Base-by-base conservation (phyloP, 2,329 filamentous ascomycete species). In the Pseudogymnoascus sp. region DNA sequence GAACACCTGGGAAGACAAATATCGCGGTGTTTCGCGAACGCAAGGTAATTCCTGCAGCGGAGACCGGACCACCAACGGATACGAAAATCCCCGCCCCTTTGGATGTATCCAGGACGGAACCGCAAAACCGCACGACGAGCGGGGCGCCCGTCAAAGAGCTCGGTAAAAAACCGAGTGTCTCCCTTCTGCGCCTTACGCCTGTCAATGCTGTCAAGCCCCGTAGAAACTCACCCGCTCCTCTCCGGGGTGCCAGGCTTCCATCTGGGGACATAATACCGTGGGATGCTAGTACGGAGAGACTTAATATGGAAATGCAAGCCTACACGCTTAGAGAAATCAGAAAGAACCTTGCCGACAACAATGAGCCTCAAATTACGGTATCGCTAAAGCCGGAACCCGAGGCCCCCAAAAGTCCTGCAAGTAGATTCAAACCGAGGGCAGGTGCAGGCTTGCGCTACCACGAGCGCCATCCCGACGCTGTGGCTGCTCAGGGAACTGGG, bases 291-390 rank as follows among this genome's bases (percentile, higher is more conserved):
- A 68, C 67, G 1, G 78, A 80, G 41, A 76, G 78, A 65, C 76
- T 85, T 37, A 75, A 81, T 1, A 78, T 78, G 5, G 81, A 82
- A 35, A 85, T 85, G 82, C 79, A 85, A 68, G 75, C 77, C 33
- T 88, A 83, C 75, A 82, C 84, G 0, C 74, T 88, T 65, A 76
- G 80, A 67, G 80, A 87, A 65, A 85, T 88, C 35, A 80, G 79
- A 1, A 77, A 79, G 18, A 83, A 81, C 64, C 71, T 85, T 18
- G 52, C 61, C 7, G 35, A 60, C 4, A 75, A 79, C 40, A 61
- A 75, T 70, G 59, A 70, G 70, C 45, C 71, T 55, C 49, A 55
- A 55, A 28, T 33, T 25, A 33, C 49, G 9, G 49, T 55, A 55
- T 18, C 49, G 49, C 49, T 55, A 33, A 55, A 55, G n/a, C 49